Percentiles rank a stretch among this genome's conserved stretches.
phyloP scores from a whole-genome alignment of 2,329 filamentous ascomycete genomes.

The Pseudocercospora crystallina region DNA sequence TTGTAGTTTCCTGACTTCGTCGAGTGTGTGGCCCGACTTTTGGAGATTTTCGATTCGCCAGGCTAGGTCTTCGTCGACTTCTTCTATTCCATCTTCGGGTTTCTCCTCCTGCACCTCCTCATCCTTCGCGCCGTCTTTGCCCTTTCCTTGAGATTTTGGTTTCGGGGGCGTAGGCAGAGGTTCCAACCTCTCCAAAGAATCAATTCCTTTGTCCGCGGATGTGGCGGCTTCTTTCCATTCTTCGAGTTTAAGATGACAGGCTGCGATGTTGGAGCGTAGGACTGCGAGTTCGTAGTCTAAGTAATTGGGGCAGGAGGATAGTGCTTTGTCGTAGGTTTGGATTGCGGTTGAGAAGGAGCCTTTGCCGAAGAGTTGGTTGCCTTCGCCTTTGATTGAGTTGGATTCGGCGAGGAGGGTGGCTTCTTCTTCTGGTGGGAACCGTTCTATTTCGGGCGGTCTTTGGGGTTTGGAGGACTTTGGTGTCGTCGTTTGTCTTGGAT shows the following conservation, averaged over 20 bases:
- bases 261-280: conserved; percentile 82
- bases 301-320: conserved; percentile 76
- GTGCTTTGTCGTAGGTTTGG: conserved; percentile 76
- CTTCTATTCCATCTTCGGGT: conserved; percentile 45
- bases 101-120: conserved; percentile 30
- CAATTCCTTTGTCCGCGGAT: conserved; percentile 69
- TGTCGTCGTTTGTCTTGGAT: conserved; percentile 4
- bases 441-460: conserved; percentile 18
- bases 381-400: conserved; percentile 69
- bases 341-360: conserved; percentile 75
- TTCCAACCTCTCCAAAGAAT: conserved; percentile 66
- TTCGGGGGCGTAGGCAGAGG: conserved; percentile 38
- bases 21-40: conserved; percentile 43
- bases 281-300: conserved; percentile 87
- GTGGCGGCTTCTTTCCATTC: conserved; percentile 83
- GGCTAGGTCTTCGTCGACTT: conserved; percentile 48
- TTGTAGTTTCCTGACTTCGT: conserved; percentile 73
- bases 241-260: conserved; percentile 79
- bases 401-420: conserved; percentile 67
- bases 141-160: conserved; percentile 22
- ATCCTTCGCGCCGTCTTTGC: conserved; percentile 22
- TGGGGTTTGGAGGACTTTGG: background rate
- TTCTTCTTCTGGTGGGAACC: conserved; percentile 47
- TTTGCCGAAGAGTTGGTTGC: conserved; percentile 75
- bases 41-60: conserved; percentile 45